Percentiles rank a stretch among this genome's conserved stretches.
These are phyloP conservation scores for Colletotrichum tofieldiae DNA, from an alignment of 2,329 filamentous ascomycete species.

Conservation along the genomic window DNA sequence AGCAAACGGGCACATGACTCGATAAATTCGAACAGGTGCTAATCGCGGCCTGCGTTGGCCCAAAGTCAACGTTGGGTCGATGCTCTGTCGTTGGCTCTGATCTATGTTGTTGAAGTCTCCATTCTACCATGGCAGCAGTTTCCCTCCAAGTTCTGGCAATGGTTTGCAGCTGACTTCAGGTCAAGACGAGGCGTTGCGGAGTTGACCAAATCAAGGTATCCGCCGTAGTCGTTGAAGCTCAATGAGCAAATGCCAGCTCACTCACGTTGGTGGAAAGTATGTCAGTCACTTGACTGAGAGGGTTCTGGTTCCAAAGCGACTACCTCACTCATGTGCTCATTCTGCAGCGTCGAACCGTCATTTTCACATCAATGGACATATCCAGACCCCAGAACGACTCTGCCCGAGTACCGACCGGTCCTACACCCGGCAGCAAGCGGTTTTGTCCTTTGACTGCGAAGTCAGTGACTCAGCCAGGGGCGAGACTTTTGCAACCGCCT, in stretches of 20 bases:
- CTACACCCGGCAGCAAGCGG: no score
- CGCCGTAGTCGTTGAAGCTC: neutral
- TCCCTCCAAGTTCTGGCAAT: neutral
- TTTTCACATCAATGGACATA: neutral
- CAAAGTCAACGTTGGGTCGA: neutral
- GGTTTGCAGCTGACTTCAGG: neutral
- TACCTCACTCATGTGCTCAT: neutral
- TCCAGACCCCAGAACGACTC: no score
- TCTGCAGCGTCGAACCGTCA: no score
- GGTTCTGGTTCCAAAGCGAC: no score
- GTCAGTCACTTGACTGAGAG: neutral
- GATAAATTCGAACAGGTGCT: neutral
- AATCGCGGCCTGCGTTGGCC: neutral
- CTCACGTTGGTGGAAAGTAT: neutral
- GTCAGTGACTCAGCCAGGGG: neutral
- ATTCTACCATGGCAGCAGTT: neutral
- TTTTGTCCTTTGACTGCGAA: neutral
- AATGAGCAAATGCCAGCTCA: neutral
- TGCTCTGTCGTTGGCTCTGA: no score
- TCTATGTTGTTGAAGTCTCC: neutral
- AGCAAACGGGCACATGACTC: neutral
- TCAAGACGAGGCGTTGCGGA: neutral
- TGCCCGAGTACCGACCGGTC: neutral
- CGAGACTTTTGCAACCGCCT: constrained; percentile 4
- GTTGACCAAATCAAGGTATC: no score